Percentiles rank a stretch among this genome's conserved stretches.
phyloP scores from a whole-genome alignment of 352 stramenopile genomes.

The Phytophthora ramorum region DNA sequence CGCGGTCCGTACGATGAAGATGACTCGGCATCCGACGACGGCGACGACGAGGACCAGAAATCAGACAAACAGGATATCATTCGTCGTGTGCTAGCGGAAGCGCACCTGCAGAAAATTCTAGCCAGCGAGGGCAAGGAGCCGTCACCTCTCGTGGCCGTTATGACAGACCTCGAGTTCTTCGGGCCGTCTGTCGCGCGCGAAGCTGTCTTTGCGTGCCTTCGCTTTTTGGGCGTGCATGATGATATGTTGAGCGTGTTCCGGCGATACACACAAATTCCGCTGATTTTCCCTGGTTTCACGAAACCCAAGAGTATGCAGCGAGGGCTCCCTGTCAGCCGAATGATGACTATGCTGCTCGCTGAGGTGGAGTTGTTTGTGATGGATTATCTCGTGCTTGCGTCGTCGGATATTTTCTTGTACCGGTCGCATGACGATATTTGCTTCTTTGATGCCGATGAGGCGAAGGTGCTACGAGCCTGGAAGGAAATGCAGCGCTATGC shows the following conservation, averaged over 20 bases:
- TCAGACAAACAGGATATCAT: conserved; percentile 51
- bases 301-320: conserved; percentile 42
- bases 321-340: conserved; percentile 45
- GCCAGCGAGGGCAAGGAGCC: background rate
- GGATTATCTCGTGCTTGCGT: conserved; percentile 50
- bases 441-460: conserved; percentile 45
- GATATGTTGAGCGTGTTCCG: conserved; percentile 40
- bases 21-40: conserved; percentile 6
- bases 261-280: conserved; percentile 49
- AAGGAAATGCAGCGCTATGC: conserved; percentile 39
- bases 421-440: conserved; percentile 61
- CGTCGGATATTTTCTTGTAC: conserved; percentile 44
- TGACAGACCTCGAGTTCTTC: conserved; percentile 63
- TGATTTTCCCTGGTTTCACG: conserved; percentile 42
- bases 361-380: conserved; percentile 57
- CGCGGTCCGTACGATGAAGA: conserved; percentile 29
- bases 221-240: conserved; percentile 47
- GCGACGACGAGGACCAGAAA: conserved; percentile 17
- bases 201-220: conserved; percentile 45
- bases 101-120: conserved; percentile 33
- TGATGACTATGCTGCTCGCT: conserved; percentile 47
- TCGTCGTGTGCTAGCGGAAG: conserved; percentile 47
- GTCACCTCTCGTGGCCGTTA: conserved; percentile 43
- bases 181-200: conserved; percentile 48
- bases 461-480: conserved; percentile 46